Base-by-base conservation (phyloP, 1,284 basidiomycete genomes). In the Papiliotrema nemorosa region DNA sequence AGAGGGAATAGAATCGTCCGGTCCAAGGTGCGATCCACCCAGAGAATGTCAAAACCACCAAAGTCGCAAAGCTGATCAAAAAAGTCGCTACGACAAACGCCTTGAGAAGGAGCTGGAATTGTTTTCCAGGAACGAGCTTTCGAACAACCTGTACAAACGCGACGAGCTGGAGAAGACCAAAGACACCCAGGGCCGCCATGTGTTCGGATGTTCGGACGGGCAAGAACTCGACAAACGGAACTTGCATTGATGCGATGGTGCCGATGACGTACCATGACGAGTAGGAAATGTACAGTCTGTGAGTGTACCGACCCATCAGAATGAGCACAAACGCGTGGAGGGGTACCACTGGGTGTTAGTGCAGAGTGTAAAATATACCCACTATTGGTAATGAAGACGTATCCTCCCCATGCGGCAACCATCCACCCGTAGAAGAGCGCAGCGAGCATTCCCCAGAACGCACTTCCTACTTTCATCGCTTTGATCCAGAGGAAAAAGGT, bases 341-440 rank as follows among this genome's bases (percentile, higher is more conserved):
- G 29, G 96, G 96, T 53, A 98, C 91, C 92, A 99, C 69, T 70
- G 48, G 7, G 16, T 3, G 38, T 59, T 31, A 52, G 40, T 20
- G 27, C 7, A 25, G 14, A 49, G 7, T 24, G n/a, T 18, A 47
- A 27, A 13, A 1, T 21, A n/a, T 14, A 58, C 68, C 53, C 49
- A 72, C 70, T 97, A 81, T 99, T 99, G 52, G 96, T 99, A 76
- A 99, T 99, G 80, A 98, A 99, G 1, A 90, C 96, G 76, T 98
- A 99, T 60, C 96, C 96, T 79, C 96, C 96, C 96, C 96, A 99
- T 13, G 96, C 96, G 43, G 96, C 94, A 16, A 99, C 96, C 96
- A 99, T 99, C 82, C 97, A 99, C 62, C 97, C 97, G 79, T 99
- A 99, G 78, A 98, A 97, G 14, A 98, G 77, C 6, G 93, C 96